Conservation (phyloP, 1,284 basidiomycete genomes). For the Boletus coffeatus region DNA sequence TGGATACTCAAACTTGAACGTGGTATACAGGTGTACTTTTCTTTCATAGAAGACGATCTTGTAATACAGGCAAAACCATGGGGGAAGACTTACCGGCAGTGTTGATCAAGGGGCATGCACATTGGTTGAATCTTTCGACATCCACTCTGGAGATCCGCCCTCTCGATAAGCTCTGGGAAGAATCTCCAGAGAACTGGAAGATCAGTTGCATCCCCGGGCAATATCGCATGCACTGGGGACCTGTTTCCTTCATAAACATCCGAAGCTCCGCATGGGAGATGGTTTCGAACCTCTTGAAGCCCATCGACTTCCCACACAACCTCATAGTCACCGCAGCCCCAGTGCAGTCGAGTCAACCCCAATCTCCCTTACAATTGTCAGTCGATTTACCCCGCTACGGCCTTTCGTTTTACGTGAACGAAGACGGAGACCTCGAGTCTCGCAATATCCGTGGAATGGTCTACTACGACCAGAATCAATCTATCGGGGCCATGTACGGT, state of each 20-base stretch:
- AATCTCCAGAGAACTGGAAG: constrained; percentile 18
- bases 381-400: constrained; percentile 38
- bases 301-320: constrained; percentile 30
- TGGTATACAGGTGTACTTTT: not conserved
- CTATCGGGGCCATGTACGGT: not conserved
- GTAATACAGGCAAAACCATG: constrained; percentile 27
- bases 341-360: constrained; percentile 6
- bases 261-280: constrained; percentile 18
- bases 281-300: constrained; percentile 27
- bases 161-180: constrained; percentile 20
- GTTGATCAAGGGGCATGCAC: constrained; percentile 31
- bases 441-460: constrained; percentile 1
- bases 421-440: constrained; percentile 26
- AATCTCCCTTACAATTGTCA: constrained; percentile 18
- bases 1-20: not conserved
- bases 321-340: constrained; percentile 22
- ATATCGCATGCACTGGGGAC: not conserved
- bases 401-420: constrained; percentile 33
- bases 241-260: not conserved
- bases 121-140: constrained; percentile 36
- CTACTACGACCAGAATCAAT: constrained; percentile 2
- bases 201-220: constrained; percentile 1
- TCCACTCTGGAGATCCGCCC: constrained; percentile 37
- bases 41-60: constrained; percentile 15
- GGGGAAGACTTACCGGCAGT: constrained; percentile 34